A percentile compares a stretch with the other conserved stretches of the same genome.
These are phyloP conservation scores for Tulasnella sp. DNA, from an alignment of 768 basidiomycete genomes.

Conservation along the genomic window DNA sequence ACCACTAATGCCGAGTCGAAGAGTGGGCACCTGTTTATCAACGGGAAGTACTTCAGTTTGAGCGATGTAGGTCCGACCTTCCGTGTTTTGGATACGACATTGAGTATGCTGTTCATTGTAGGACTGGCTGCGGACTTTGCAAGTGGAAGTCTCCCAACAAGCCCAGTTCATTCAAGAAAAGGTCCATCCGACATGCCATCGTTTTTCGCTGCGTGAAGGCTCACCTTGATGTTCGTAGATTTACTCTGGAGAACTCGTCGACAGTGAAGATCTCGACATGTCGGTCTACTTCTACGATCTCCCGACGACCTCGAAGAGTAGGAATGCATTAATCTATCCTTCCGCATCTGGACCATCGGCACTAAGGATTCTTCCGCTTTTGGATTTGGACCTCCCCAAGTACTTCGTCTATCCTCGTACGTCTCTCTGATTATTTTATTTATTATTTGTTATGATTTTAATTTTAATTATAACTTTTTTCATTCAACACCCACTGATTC, in stretches of 20 bases:
- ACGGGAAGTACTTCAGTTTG: conserved; percentile 66
- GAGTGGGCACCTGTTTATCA: conserved; percentile 67
- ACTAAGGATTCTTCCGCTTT: background rate
- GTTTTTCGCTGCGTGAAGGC: background rate
- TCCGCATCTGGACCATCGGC: conserved; percentile 31
- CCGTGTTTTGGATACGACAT: conserved; percentile 10
- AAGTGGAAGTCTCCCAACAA: conserved; percentile 45
- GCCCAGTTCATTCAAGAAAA: conserved; percentile 60
- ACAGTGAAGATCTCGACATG: conserved; percentile 42
- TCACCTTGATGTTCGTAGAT: conserved; percentile 33
- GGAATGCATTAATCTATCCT: conserved; percentile 69
- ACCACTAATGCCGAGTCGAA: conserved; percentile 26
- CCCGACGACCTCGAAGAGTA: conserved; percentile 50
- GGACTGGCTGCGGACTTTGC: conserved; percentile 54
- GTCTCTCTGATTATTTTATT: conserved; percentile 8
- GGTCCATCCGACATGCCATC: conserved; percentile 30
- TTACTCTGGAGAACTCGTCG: conserved; percentile 38
- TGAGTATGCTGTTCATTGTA: conserved; percentile 24
- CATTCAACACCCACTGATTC: background rate
- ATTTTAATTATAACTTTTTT: background rate
- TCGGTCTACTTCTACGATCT: conserved; percentile 83
- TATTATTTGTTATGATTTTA: background rate
- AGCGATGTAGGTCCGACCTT: conserved; percentile 42
- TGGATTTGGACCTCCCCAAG: background rate
- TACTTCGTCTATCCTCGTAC: background rate